A percentile compares a stretch with the other conserved stretches of the same genome.
Evolutionary conservation across 2,329 filamentous ascomycete species (phyloP).

Genomic region (Magnaporthales sp.): DNA sequence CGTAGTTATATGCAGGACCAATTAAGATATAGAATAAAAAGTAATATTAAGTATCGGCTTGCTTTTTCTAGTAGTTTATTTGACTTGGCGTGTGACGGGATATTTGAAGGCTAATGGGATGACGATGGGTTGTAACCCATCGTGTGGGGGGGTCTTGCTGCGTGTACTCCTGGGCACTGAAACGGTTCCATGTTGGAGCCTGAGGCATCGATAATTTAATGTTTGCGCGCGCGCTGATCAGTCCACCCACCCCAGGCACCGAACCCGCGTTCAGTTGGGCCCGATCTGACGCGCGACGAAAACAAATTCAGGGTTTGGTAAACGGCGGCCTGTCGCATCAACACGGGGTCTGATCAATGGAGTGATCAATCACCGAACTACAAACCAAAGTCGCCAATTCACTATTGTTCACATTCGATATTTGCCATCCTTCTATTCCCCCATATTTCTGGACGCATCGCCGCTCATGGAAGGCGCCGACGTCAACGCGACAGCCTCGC

Average conservation of each 20-base stretch:
- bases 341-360: background rate
- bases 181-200: background rate
- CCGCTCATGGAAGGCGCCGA: constrained; percentile 46
- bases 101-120: background rate
- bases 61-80: background rate
- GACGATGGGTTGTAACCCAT: background rate
- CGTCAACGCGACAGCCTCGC: constrained; percentile 44
- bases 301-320: constrained; percentile 5
- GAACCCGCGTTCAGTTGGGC: background rate
- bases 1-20: background rate
- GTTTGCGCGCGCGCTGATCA: background rate
- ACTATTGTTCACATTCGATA: background rate
- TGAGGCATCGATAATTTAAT: background rate
- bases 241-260: background rate
- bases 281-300: constrained; percentile 3
- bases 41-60: background rate
- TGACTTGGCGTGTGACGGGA: background rate
- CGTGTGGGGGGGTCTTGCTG: background rate
- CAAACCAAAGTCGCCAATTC: background rate
- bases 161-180: background rate
- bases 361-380: background rate
- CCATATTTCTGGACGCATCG: constrained; percentile 22
- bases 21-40: background rate
- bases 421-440: background rate
- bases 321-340: background rate